These are phyloP conservation scores for Monosporascus sp. DNA, from an alignment of 2,329 filamentous ascomycete species.

Conservation along the genomic window DNA sequence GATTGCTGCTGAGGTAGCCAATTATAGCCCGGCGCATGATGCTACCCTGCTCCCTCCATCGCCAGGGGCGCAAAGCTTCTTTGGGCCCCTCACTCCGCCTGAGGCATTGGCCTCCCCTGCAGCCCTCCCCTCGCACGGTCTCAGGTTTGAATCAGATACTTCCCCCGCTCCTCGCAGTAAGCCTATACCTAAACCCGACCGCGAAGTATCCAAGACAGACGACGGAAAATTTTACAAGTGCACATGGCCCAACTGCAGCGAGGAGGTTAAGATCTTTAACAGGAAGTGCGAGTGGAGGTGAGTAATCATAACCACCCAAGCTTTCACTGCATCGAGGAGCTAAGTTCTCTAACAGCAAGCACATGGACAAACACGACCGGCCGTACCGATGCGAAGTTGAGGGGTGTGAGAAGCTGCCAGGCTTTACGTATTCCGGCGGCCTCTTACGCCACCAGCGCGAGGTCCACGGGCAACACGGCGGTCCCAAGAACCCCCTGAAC, in stretches of 20 bases:
- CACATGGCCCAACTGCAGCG: conserved; percentile 62
- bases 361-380: conserved; percentile 96
- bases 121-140: background rate
- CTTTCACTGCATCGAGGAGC: background rate
- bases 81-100: conserved; percentile 11
- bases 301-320: conserved; percentile 33
- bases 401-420: conserved; percentile 86
- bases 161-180: conserved; percentile 36
- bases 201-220: conserved; percentile 53
- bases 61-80: conserved; percentile 9
- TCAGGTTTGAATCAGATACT: conserved; percentile 8
- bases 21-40: conserved; percentile 38
- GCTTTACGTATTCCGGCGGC: conserved; percentile 92
- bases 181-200: conserved; percentile 53
- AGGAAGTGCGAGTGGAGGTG: conserved; percentile 94
- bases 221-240: conserved; percentile 71
- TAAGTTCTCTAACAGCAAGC: conserved; percentile 58
- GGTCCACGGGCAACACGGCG: conserved; percentile 85
- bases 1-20: conserved; percentile 33
- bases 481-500: conserved; percentile 79
- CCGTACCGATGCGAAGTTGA: conserved; percentile 80
- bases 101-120: background rate
- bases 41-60: conserved; percentile 11
- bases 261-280: conserved; percentile 60
- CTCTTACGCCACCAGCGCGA: conserved; percentile 86